phyloP scores from a whole-genome alignment of 2,329 filamentous ascomycete species.

The Chaetomium sp. region DNA sequence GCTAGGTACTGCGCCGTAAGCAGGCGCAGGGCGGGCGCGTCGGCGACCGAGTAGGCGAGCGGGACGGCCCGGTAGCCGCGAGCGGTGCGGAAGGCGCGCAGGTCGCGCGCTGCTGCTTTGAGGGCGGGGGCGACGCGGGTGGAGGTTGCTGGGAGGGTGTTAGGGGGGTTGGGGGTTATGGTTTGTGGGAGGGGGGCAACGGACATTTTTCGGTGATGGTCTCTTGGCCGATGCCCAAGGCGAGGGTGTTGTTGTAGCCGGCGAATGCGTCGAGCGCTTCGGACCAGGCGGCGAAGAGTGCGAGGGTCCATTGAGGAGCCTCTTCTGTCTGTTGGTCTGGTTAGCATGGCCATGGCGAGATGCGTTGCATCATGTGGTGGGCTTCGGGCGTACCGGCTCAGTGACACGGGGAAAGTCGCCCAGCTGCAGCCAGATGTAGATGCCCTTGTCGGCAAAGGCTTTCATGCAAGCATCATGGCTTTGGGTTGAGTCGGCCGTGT shows the following conservation, averaged over 20 bases:
- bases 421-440: slow-evolving; percentile 26
- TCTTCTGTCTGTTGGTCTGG: slow-evolving; percentile 4
- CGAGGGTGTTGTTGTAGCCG: slow-evolving; percentile 16
- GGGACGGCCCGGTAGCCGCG: slow-evolving; percentile 24
- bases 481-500: slow-evolving; percentile 16
- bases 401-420: slow-evolving; percentile 12
- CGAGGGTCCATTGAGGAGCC: slow-evolving; percentile 15
- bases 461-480: slow-evolving; percentile 25
- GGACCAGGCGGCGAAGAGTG: slow-evolving; percentile 15
- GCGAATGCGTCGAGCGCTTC: slow-evolving; percentile 20
- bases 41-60: slow-evolving; percentile 22
- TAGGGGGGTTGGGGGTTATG: not conserved
- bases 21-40: slow-evolving; percentile 10
- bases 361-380: too few species aligned
- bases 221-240: slow-evolving; percentile 24
- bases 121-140: slow-evolving; percentile 20
- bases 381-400: not conserved
- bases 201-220: slow-evolving; percentile 17
- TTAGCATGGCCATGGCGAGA: not conserved
- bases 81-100: slow-evolving; percentile 20
- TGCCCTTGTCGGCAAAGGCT: slow-evolving; percentile 24
- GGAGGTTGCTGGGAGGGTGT: not conserved
- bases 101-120: slow-evolving; percentile 24
- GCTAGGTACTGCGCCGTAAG: slow-evolving; percentile 23
- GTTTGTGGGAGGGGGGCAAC: not conserved